Evolutionary conservation across 495 filamentous ascomycete species (phyloP).

Genomic region (Beverwykella pulmonaria): DNA sequence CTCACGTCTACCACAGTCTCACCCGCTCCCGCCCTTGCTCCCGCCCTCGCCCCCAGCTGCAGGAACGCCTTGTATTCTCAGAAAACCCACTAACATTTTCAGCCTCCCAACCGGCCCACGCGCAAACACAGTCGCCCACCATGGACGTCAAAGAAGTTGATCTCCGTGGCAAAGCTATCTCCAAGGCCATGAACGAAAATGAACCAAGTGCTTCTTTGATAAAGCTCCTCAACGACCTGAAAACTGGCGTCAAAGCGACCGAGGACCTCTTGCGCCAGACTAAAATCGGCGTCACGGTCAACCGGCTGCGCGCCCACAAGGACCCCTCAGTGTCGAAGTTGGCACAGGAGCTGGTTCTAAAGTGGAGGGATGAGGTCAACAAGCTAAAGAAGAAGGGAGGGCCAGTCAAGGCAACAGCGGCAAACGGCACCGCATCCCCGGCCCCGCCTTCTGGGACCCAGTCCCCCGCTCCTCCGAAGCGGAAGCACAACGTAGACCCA

Average conservation of each 20-base stretch:
- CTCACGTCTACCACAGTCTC: not conserved
- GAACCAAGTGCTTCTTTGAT: conserved; percentile 68
- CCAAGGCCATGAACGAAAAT: conserved; percentile 71
- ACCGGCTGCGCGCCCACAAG: conserved; percentile 74
- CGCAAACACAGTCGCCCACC: conserved; percentile 4
- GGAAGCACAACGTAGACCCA: conserved; percentile 65
- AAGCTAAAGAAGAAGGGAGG: conserved; percentile 25
- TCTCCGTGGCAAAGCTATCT: conserved; percentile 68
- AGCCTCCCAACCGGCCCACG: not conserved
- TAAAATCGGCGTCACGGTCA: conserved; percentile 84
- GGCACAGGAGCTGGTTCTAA: conserved; percentile 77
- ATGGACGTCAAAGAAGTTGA: conserved; percentile 87
- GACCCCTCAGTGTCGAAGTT: conserved; percentile 74
- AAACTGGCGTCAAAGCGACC: conserved; percentile 75
- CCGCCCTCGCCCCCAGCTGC: not conserved
- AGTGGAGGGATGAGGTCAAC: conserved; percentile 81
- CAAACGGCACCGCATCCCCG: conserved; percentile 38
- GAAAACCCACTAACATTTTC: not conserved
- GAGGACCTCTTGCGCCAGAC: conserved; percentile 89
- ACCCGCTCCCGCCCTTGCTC: not conserved
- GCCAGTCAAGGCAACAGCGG: conserved; percentile 52
- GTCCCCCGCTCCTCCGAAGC: conserved; percentile 49
- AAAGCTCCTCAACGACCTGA: conserved; percentile 71
- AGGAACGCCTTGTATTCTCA: not conserved
- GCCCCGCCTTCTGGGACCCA: conserved; percentile 48